phyloP scores from a whole-genome alignment of 495 filamentous ascomycete species.

The Hypoxylon lienhwacheense region DNA sequence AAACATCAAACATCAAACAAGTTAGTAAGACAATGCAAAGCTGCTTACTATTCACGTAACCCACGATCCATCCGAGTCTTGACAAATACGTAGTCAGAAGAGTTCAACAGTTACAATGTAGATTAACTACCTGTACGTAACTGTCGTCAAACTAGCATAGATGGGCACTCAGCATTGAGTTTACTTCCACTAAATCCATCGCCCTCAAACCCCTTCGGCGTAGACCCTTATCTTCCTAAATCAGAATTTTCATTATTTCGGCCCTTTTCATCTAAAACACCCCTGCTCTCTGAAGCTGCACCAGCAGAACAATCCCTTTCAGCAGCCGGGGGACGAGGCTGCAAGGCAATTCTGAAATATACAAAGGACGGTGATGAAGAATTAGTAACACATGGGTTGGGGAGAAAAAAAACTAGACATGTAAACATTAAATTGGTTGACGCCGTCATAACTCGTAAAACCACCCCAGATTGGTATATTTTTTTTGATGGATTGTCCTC shows the following conservation, averaged over 20 bases:
- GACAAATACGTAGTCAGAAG: neutral
- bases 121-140: constrained; percentile 25
- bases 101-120: constrained; percentile 14
- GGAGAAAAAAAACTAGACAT: constrained; percentile 34
- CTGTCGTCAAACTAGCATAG: constrained; percentile 13
- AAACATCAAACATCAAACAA: too few relatives aligned
- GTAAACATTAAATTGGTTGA: constrained; percentile 40
- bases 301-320: constrained; percentile 15
- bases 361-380: constrained; percentile 29
- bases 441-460: constrained; percentile 33
- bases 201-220: constrained; percentile 9
- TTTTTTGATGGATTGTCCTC: constrained; percentile 14
- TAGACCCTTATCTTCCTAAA: constrained; percentile 10
- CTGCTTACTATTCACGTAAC: neutral
- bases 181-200: constrained; percentile 2
- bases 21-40: too few relatives aligned
- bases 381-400: constrained; percentile 30
- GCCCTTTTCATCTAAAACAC: constrained; percentile 4
- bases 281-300: constrained; percentile 4
- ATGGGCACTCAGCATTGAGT: constrained; percentile 13
- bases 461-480: constrained; percentile 24
- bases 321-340: constrained; percentile 36
- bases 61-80: neutral
- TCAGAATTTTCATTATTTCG: constrained; percentile 14
- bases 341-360: constrained; percentile 34